Percentiles rank a stretch among this genome's conserved stretches.
Evolutionary conservation across 345 rosid genomes (phyloP).

Genomic region (Eucalyptus pauciflora): DNA sequence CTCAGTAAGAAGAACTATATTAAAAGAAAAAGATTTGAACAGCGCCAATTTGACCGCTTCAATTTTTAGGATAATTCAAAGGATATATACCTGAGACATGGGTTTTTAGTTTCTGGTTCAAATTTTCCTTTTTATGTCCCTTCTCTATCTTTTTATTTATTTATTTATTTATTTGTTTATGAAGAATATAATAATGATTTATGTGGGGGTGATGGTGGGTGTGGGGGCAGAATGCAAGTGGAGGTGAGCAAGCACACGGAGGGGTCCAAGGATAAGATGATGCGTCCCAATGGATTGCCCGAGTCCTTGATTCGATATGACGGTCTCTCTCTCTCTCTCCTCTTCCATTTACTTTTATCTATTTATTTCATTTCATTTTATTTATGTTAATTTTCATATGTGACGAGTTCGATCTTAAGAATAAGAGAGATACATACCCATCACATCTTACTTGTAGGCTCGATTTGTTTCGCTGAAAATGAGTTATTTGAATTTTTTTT

Average conservation of each 20-base stretch:
- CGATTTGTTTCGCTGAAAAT: rapidly evolving
- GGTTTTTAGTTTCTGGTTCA: neutral
- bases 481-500: no score
- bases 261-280: slow-evolving; percentile 67
- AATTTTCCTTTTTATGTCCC: neutral
- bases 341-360: neutral
- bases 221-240: slow-evolving; percentile 73
- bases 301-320: slow-evolving; percentile 93
- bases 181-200: neutral
- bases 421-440: neutral
- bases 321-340: slow-evolving; percentile 20
- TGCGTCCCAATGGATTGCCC: slow-evolving; percentile 92
- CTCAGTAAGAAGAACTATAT: neutral
- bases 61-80: neutral
- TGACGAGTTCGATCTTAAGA: neutral
- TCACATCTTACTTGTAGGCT: neutral
- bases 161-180: neutral
- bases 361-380: neutral
- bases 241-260: slow-evolving; percentile 96
- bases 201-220: neutral
- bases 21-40: neutral
- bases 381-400: neutral
- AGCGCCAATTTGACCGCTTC: neutral
- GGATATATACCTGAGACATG: neutral
- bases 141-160: neutral